phyloP scores from a whole-genome alignment of 2,329 filamentous ascomycete genomes.

The Ceratocystis eucalypticola region DNA sequence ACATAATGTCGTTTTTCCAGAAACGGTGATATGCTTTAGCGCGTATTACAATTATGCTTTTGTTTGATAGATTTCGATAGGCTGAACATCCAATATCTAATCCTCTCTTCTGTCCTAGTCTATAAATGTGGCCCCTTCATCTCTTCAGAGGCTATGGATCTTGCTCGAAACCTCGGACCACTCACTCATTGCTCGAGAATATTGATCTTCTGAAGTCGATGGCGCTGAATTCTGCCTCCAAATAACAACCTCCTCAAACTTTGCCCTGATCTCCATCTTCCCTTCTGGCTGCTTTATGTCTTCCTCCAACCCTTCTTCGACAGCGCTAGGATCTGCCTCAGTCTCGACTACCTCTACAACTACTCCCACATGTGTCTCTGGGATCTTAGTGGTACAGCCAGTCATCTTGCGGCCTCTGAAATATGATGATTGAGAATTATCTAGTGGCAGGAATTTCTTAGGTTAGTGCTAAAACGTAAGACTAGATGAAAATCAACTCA shows the following conservation, averaged over 20 bases:
- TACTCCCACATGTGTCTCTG: constrained; percentile 56
- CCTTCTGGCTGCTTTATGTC: constrained; percentile 36
- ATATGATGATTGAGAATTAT: constrained; percentile 44
- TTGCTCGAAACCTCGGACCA: constrained; percentile 63
- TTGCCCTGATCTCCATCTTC: constrained; percentile 47
- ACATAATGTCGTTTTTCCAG: constrained; percentile 82
- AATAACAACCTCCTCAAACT: constrained; percentile 63
- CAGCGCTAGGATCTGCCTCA: constrained; percentile 21
- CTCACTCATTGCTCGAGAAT: constrained; percentile 62
- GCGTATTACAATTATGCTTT: not conserved
- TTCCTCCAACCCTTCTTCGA: constrained; percentile 25
- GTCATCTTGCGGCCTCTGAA: constrained; percentile 70
- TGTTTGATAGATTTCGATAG: not conserved
- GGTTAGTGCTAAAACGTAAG: not conserved
- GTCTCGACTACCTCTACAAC: constrained; percentile 38
- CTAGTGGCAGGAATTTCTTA: constrained; percentile 26
- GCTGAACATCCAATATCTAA: not conserved
- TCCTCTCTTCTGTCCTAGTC: not conserved
- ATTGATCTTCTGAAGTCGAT: constrained; percentile 46
- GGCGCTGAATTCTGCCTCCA: constrained; percentile 67
- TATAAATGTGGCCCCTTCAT: constrained; percentile 28
- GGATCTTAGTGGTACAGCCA: constrained; percentile 52
- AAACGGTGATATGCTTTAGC: constrained; percentile 46
- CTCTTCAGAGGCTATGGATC: constrained; percentile 3
- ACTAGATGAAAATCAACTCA: not conserved